Base-by-base conservation (phyloP, 2,329 filamentous ascomycete species). In the Calonectria leucothoes region DNA sequence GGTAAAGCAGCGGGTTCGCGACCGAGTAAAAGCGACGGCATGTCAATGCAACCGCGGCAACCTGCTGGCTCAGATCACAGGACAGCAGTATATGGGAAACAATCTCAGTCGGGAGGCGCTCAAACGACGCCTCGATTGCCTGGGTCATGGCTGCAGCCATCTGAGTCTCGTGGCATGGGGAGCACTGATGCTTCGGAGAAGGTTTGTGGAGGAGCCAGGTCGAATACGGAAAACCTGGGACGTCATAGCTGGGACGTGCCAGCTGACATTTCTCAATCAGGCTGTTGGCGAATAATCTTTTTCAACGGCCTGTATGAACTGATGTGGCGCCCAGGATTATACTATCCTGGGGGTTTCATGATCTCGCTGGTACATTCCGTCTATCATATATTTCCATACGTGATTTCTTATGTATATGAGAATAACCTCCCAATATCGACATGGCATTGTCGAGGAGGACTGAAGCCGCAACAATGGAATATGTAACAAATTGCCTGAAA, bases 1-100 rank as follows among this genome's bases (percentile, higher is more conserved):
- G 59, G 61, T 76, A 75, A 4, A 76, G 74, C 4, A 75, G 49
- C 17, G 63, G 73, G 31, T 66, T 66, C 33, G 51, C 25, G n/a
- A 70, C 59, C 15, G 57, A 35, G 29, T 61, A 23, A 17, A 75
- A 29, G 23, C n/a, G 31, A 33, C n/a, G 66, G 35, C 33, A 67
- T 23, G 71, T 59, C 14, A 35, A 39, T 55, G 71, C 67, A 7
- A 45, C 15, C 3, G 17, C 39, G 1, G 52, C 61, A 20, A 73
- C 11, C 6, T 61, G 61, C 11, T 11, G 27, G 61, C 35, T 63
- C 8, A 57, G 4, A 10, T 61, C 66, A 45, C 70, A 72, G 29
- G 31, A 72, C 6, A 61, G 29, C 37, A 69, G 12, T 6, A 72
- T 35, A 5, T 33, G 42, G 4, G 52, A 17, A 25, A 69, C 14